Conservation (phyloP, 768 basidiomycete species). For the Leccinum aurantiacum region DNA sequence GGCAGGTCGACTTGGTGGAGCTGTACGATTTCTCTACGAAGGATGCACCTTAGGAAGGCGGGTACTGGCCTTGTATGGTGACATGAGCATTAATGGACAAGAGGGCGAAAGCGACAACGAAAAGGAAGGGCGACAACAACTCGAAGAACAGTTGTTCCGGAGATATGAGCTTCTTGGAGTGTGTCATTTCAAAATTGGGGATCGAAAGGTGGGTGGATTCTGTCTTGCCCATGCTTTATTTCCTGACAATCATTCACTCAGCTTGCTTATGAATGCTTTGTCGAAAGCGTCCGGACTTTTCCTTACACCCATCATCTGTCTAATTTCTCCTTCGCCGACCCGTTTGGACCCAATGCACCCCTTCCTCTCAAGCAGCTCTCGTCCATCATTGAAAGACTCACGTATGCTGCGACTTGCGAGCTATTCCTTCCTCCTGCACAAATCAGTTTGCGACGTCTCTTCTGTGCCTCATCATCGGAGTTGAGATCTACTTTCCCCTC, state of each 20-base stretch:
- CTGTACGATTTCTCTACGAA: conserved; percentile 64
- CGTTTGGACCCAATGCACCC: conserved; percentile 40
- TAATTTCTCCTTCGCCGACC: conserved; percentile 21
- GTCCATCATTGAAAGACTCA: conserved; percentile 60
- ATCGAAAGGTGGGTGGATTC: conserved; percentile 59
- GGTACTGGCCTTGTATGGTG: conserved; percentile 39
- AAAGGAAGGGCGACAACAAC: conserved; percentile 50
- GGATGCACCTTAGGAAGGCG: conserved; percentile 55
- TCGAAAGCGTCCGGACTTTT: conserved; percentile 50
- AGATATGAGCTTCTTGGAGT: conserved; percentile 82
- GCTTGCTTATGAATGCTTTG: conserved; percentile 61
- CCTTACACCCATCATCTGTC: conserved; percentile 41
- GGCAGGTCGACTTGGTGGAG: conserved; percentile 55
- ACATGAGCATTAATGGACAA: conserved; percentile 1
- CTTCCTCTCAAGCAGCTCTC: conserved; percentile 54
- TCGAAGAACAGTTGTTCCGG: conserved; percentile 64
- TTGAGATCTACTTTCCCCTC: conserved; percentile 18
- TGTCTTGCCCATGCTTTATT: background rate
- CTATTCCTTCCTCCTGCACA: conserved; percentile 51
- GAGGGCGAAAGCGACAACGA: conserved; percentile 28
- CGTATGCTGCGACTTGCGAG: conserved; percentile 67
- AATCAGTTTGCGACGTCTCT: conserved; percentile 44
- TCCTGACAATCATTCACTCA: conserved; percentile 26
- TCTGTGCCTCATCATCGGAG: background rate
- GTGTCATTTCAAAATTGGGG: conserved; percentile 75